phyloP scores from a whole-genome alignment of 768 basidiomycete species.

The Podaxis carcinomalis region DNA sequence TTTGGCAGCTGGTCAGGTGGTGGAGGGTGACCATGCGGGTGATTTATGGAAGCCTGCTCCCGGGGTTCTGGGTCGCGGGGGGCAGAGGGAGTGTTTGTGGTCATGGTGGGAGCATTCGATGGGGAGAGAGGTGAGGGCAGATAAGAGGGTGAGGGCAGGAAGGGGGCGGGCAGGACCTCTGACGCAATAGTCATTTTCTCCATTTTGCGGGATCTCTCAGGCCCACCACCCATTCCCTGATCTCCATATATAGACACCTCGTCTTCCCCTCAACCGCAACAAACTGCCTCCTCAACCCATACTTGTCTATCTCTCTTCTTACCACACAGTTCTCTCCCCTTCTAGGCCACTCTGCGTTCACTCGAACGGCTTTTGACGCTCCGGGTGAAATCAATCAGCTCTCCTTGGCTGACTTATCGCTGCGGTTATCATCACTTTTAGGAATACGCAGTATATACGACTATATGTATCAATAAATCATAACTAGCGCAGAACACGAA shows the following conservation, averaged over 20 bases:
- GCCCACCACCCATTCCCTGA: conserved; percentile 7
- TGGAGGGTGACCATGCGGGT: background rate
- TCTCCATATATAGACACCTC: background rate
- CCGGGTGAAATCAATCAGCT: background rate
- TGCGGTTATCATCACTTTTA: background rate
- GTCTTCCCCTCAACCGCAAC: background rate
- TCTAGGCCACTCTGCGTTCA: background rate
- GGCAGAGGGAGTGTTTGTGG: background rate
- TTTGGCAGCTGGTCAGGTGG: background rate
- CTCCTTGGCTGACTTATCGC: background rate
- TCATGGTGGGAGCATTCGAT: conserved; percentile 2
- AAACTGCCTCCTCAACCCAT: background rate
- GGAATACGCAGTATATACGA: conserved; percentile 1
- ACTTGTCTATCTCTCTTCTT: background rate
- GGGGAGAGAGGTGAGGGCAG: background rate
- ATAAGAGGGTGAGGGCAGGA: background rate
- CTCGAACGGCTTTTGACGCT: background rate
- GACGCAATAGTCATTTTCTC: conserved; percentile 6
- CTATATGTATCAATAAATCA: conserved; percentile 15
- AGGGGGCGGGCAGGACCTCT: background rate
- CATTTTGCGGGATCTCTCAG: background rate
- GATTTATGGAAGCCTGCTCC: background rate
- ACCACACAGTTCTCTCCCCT: background rate
- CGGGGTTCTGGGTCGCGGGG: background rate
- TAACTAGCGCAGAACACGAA: conserved; percentile 26